phyloP scores from a whole-genome alignment of 257 asterid species.

The Avicennia marina region DNA sequence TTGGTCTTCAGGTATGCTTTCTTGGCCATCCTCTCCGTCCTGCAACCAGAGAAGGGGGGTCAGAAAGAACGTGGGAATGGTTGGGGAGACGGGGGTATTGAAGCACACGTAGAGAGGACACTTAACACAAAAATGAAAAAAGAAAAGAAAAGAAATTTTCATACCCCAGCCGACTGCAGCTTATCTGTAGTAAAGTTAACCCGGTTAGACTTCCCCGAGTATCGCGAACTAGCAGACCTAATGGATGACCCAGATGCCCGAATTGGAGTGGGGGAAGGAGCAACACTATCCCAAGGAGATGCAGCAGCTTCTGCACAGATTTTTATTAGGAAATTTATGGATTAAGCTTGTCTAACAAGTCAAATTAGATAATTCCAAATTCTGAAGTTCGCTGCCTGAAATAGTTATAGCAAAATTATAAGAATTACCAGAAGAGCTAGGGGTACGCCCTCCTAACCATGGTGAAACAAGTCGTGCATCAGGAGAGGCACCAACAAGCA shows the following conservation, averaged over 20 bases:
- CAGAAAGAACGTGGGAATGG: neutral
- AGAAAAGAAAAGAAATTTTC: neutral
- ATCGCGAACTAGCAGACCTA: conserved; percentile 66
- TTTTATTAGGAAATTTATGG: neutral
- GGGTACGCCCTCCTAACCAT: conserved; percentile 86
- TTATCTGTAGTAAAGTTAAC: conserved; percentile 29
- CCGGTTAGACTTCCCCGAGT: conserved; percentile 45
- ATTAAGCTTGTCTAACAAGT: conserved; percentile 2
- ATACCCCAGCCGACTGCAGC: conserved; percentile 45
- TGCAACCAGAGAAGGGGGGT: conserved; percentile 29
- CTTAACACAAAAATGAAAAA: neutral
- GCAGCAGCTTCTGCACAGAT: conserved; percentile 30
- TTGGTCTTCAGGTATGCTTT: conserved; percentile 36
- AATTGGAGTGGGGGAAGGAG: conserved; percentile 91
- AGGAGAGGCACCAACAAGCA: conserved; percentile 82
- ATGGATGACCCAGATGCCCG: conserved; percentile 86
- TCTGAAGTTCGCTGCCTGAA: conserved; percentile 20
- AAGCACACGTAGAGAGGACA: conserved; percentile 4
- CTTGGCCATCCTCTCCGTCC: conserved; percentile 50
- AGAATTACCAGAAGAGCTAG: conserved; percentile 15
- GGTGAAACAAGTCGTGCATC: conserved; percentile 95
- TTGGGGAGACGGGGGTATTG: neutral
- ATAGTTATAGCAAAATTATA: neutral
- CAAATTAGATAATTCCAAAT: conserved; percentile 17
- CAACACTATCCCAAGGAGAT: conserved; percentile 91